Base-by-base conservation (phyloP, 768 basidiomycete species). In the Tulasnella sp. region DNA sequence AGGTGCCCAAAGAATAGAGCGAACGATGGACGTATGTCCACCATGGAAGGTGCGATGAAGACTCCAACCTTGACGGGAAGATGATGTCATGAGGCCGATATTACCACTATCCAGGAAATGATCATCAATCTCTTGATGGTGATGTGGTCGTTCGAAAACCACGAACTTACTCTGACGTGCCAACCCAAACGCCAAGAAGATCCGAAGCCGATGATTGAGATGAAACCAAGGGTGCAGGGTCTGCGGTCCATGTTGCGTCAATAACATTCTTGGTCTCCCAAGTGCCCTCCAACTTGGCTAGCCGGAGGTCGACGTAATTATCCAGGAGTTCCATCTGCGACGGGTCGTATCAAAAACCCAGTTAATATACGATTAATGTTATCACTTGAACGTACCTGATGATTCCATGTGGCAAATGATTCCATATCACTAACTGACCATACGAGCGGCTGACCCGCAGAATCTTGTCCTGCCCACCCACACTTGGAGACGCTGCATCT, bases 381-480 rank as follows among this genome's bases (percentile, higher is more conserved):
- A 13, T 32, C 19, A 16, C 7, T 10, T 19, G 37, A 19, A 27
- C 63, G 27, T 53, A 81, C 85, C 66, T 88, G 83, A 41, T 65
- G 65, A 24, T 79, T 75, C 92, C 90, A 96, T 12, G 76, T 72
- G 50, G 83, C 83, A 57, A 92, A 83, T 0, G 85, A 89, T 64
- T 96, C 90, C 91, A 95, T 95, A 66, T 95, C 92, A 57, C 87
- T 91, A 9, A 78, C 74, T 20, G 81, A 83, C 89, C 90, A 95
- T 6, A 90, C 60, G n/a, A n/a, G n/a, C n/a, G n/a, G n/a, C 24
- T 55, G 60, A 48, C 61, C 56, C 24, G 47, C 33, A 40, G 27
- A 29, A 31, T 49, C 29, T 29, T 28, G 19, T 20, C 41, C 45
- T 48, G 31, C 72, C 81, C 79, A 84, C 1, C 80, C 88, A 5